Evolutionary conservation across 768 basidiomycete genomes (phyloP), one percentile per base, ranked within the genome.

Genomic region (Pulveroboletus sp.): DNA sequence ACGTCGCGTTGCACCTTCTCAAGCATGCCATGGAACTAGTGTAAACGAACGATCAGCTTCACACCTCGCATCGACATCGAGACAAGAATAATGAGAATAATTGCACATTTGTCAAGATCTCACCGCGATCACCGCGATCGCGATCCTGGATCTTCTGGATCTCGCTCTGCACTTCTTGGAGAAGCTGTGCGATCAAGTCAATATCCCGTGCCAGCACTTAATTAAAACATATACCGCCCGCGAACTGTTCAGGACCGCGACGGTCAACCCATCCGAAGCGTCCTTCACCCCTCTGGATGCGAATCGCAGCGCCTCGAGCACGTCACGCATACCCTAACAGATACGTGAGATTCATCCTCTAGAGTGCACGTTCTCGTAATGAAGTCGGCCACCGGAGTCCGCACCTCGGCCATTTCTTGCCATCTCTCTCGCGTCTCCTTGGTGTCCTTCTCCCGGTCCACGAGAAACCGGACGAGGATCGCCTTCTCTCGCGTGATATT

Each of bases 401-500:
- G 49, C 54, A 65, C 64, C 60, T 67, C 56, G 48, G 52, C 44
- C 23, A 49, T 49, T 32, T 51, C 57, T 43, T 63, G 61, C 67
- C 73, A 73, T 26, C 57, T 47, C 10, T 62, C 57, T 24, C 70
- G 58, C 26, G 57, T 58, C 13, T 57, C 44, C 43, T 62, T 61
- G 19, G 69, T 55, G 2, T 34, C 49, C 36, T 71, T 69, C 62
- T 84, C 82, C 31, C 77, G 73, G 4, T 69, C 61, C 16, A 67
- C 54, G 5, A 87, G 50, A 52, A 74, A 66, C 14, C 70, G 72
- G 16, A 87, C 56, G 11, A 87, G 55, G 19, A 68, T 61, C 14
- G 77, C 60, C 53, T 83, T 81, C 50, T 86, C 83, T 14, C 76
- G 44, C 0, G 83, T 86, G 13, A 76, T 74, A 51, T 89, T 88